These are phyloP conservation scores for Senna siamea DNA, from an alignment of 306 rosid species.

Conservation along the genomic window DNA sequence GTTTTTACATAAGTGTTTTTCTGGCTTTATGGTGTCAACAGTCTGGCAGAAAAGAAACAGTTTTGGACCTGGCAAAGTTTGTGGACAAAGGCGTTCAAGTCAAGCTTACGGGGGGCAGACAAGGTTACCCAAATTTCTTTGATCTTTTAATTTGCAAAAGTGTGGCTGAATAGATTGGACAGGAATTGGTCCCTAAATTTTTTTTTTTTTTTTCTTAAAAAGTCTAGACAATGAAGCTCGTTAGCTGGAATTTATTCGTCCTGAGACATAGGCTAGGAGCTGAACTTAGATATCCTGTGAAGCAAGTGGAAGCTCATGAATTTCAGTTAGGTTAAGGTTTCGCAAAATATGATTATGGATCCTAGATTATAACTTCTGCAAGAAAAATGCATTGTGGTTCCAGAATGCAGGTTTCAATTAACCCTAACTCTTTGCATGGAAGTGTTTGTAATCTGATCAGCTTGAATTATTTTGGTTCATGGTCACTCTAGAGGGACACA, in stretches of 20 bases:
- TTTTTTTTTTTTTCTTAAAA: too few relatives aligned
- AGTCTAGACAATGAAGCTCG: background rate
- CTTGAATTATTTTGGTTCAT: too few relatives aligned
- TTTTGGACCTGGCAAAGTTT: conserved; percentile 86
- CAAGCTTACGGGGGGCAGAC: conserved; percentile 93
- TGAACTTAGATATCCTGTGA: background rate
- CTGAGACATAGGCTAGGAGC: background rate
- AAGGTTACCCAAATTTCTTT: conserved; percentile 50
- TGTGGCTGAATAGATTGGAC: background rate
- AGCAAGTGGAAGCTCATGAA: background rate
- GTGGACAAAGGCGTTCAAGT: conserved; percentile 94
- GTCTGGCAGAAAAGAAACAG: conserved; percentile 89
- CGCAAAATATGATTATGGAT: background rate
- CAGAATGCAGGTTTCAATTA: too few relatives aligned
- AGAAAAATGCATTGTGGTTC: background rate
- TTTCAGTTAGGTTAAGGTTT: background rate
- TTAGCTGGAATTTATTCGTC: background rate
- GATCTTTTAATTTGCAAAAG: background rate
- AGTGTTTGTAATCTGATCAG: too few relatives aligned
- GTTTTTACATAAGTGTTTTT: background rate
- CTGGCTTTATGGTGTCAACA: conserved; percentile 12
- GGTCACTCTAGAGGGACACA: too few relatives aligned
- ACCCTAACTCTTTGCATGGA: too few relatives aligned
- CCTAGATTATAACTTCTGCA: background rate
- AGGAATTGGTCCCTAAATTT: background rate